Evolutionary conservation across 2,329 filamentous ascomycete species (phyloP).

Genomic region (Ampelomyces quisqualis): DNA sequence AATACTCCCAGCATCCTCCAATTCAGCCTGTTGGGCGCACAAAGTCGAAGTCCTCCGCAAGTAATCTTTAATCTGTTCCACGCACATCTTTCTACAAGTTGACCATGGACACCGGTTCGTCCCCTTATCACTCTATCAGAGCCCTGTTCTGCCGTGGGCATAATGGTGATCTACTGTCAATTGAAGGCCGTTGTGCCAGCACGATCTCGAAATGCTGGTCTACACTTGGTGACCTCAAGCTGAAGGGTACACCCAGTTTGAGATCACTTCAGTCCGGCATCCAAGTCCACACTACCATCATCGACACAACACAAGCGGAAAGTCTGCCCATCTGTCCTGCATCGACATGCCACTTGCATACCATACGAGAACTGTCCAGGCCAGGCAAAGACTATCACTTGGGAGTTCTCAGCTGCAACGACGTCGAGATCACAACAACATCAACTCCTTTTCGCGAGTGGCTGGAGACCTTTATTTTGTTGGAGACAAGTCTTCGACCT

Average conservation of each 20-base stretch:
- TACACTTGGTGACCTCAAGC: not conserved
- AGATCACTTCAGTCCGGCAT: not conserved
- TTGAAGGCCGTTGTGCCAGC: not conserved
- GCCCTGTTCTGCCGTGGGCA: slow-evolving; percentile 4
- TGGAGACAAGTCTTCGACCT: slow-evolving; percentile 4
- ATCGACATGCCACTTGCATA: not conserved
- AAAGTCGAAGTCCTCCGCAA: too few species aligned
- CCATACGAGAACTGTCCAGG: not conserved
- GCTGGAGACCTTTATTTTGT: slow-evolving; percentile 6
- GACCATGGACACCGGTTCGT: slow-evolving; percentile 6
- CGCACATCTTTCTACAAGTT: not conserved
- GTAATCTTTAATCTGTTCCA: not conserved
- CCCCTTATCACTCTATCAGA: slow-evolving; percentile 3
- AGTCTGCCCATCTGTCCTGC: not conserved
- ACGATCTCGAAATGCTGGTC: slow-evolving; percentile 9
- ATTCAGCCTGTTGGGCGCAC: too few species aligned
- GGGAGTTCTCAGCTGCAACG: not conserved
- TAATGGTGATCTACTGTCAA: slow-evolving; percentile 3
- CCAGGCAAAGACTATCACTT: not conserved
- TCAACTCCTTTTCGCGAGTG: not conserved
- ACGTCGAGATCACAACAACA: not conserved
- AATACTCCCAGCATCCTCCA: not conserved
- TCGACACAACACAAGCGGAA: not conserved
- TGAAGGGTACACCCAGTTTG: not conserved
- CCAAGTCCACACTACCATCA: not conserved